These are phyloP conservation scores for Rhizodiscina lignyota DNA, from an alignment of 495 filamentous ascomycete genomes.

Conservation along the genomic window DNA sequence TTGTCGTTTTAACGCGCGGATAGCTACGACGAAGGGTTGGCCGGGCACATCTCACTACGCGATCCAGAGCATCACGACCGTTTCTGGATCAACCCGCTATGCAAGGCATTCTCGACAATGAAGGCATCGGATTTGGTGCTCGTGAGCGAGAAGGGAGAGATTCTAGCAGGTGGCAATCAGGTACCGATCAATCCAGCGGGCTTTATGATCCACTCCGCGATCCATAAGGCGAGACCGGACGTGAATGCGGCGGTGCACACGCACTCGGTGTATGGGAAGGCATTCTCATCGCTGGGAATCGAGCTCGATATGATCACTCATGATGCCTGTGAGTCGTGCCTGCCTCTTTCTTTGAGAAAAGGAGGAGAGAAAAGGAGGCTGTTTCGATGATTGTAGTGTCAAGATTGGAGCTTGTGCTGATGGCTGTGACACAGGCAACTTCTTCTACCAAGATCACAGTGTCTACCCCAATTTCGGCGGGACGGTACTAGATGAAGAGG, in stretches of 20 bases:
- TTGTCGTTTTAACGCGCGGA: too few species aligned
- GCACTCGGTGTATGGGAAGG: slow-evolving; percentile 53
- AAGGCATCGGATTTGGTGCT: slow-evolving; percentile 55
- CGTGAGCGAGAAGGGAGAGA: slow-evolving; percentile 44
- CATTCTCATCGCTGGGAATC: slow-evolving; percentile 50
- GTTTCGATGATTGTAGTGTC: too few species aligned
- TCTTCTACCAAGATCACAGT: slow-evolving; percentile 39
- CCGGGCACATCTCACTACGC: slow-evolving; percentile 20
- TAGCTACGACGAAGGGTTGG: slow-evolving; percentile 19
- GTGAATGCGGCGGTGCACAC: slow-evolving; percentile 57
- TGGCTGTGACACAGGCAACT: neutral
- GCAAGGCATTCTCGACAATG: slow-evolving; percentile 51
- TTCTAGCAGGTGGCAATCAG: slow-evolving; percentile 49
- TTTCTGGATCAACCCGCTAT: slow-evolving; percentile 76
- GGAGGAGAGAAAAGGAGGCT: too few species aligned
- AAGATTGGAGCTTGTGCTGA: too few species aligned
- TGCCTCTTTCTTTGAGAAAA: too few species aligned
- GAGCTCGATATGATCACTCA: slow-evolving; percentile 48
- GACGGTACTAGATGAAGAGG: slow-evolving; percentile 52
- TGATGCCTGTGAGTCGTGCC: slow-evolving; percentile 25
- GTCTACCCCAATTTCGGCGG: slow-evolving; percentile 52
- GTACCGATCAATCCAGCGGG: slow-evolving; percentile 49
- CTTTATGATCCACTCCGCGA: slow-evolving; percentile 26
- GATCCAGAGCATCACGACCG: slow-evolving; percentile 50
- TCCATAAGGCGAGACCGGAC: slow-evolving; percentile 56